A percentile compares a stretch with the other conserved stretches of the same genome.
phyloP scores from a whole-genome alignment of 2,329 filamentous ascomycete genomes.

The Furcasterigmium sp. region DNA sequence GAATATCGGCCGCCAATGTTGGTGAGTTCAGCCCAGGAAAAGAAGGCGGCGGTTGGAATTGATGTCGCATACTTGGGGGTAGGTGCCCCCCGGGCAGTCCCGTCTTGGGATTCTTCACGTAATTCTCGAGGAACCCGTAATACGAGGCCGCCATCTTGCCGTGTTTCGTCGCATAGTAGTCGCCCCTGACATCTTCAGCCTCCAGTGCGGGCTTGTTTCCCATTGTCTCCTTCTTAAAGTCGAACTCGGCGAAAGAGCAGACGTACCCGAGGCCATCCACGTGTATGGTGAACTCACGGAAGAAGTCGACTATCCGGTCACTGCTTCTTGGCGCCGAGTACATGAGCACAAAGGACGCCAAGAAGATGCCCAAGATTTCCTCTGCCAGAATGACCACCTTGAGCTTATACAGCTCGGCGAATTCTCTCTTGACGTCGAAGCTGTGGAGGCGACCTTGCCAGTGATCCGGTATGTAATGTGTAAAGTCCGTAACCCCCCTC shows the following conservation, averaged over 20 bases:
- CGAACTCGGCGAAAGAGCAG: conserved; percentile 95
- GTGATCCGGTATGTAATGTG: conserved; percentile 82
- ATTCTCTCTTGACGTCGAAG: conserved; percentile 87
- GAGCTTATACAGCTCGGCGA: conserved; percentile 84
- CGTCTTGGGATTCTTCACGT: conserved; percentile 68
- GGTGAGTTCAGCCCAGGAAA: conserved; percentile 68
- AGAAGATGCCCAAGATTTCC: conserved; percentile 86
- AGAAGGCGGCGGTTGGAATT: conserved; percentile 70
- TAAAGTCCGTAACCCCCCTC: conserved; percentile 84
- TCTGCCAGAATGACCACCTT: conserved; percentile 89
- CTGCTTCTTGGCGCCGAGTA: conserved; percentile 82
- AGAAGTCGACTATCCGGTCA: conserved; percentile 94
- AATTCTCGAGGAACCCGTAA: conserved; percentile 91
- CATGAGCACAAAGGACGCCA: conserved; percentile 85
- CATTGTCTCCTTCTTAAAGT: conserved; percentile 78
- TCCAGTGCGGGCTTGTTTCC: conserved; percentile 32
- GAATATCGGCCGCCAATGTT: conserved; percentile 50
- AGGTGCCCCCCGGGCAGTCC: conserved; percentile 54
- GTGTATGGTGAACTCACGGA: conserved; percentile 94
- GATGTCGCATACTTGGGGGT: conserved; percentile 45
- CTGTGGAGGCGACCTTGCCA: conserved; percentile 91
- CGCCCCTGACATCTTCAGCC: conserved; percentile 65
- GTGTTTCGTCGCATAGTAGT: conserved; percentile 93
- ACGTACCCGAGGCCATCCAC: conserved; percentile 95
- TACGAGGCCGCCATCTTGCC: conserved; percentile 98